Conservation (phyloP, 805 yeast genomes). For the Dipodascopsis tothii region DNA sequence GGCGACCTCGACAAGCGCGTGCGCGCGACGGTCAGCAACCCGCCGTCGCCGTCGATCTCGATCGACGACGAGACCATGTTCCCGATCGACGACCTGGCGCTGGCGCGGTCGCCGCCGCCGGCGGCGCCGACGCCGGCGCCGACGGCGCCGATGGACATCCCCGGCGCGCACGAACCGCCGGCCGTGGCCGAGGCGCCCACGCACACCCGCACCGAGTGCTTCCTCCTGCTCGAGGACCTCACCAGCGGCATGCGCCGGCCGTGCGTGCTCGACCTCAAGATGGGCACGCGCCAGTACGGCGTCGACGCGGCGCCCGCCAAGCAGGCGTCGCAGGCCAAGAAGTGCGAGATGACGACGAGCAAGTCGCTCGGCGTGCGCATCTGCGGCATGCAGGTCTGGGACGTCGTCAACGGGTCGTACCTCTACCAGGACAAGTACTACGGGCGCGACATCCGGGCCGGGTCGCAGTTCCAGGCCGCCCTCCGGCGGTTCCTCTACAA, state of each 20-base stretch:
- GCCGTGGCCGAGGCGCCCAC: not conserved
- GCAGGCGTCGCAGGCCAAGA: conserved; percentile 67
- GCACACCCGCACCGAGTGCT: conserved; percentile 56
- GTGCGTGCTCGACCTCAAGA: conserved; percentile 87
- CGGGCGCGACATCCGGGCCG: conserved; percentile 69
- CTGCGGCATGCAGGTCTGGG: conserved; percentile 91
- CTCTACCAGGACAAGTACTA: conserved; percentile 82
- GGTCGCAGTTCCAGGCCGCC: conserved; percentile 69
- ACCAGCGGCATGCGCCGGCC: conserved; percentile 77
- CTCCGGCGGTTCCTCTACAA: conserved; percentile 73
- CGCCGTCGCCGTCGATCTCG: not conserved
- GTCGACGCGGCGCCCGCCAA: conserved; percentile 75
- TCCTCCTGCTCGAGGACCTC: conserved; percentile 80
- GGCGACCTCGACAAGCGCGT: not conserved
- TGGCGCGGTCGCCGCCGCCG: not conserved
- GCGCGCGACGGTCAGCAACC: no score
- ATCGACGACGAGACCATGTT: conserved; percentile 14
- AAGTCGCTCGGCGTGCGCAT: conserved; percentile 78
- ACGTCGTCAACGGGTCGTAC: conserved; percentile 39
- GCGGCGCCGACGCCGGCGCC: not conserved
- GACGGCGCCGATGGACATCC: not conserved
- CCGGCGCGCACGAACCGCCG: not conserved
- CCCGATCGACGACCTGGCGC: conserved; percentile 15
- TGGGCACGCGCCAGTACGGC: conserved; percentile 98
- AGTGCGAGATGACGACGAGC: conserved; percentile 77